phyloP scores from a whole-genome alignment of 805 yeast genomes.

The Lipomyces yamadae region DNA sequence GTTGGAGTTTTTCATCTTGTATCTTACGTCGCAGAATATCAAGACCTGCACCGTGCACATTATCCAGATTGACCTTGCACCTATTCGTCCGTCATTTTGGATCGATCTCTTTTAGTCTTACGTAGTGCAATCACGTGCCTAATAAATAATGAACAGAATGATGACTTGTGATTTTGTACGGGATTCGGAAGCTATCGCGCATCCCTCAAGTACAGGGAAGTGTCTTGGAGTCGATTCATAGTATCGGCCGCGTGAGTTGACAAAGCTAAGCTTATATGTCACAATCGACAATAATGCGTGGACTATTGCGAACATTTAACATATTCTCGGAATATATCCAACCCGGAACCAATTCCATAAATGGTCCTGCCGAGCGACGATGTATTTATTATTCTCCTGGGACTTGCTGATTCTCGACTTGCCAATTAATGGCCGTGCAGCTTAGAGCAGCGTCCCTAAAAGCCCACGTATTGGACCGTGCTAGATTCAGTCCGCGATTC shows the following conservation, averaged over 20 bases:
- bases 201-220: conserved; percentile 53
- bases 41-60: too few species aligned
- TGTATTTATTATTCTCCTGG: conserved; percentile 34
- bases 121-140: conserved; percentile 24
- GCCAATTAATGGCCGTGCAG: conserved; percentile 54
- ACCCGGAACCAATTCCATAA: conserved; percentile 56
- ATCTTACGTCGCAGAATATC: too few species aligned
- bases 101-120: conserved; percentile 23
- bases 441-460: too few species aligned
- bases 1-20: conserved; percentile 18
- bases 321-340: conserved; percentile 68
- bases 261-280: conserved; percentile 61
- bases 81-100: conserved; percentile 37
- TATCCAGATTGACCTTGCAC: too few species aligned
- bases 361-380: conserved; percentile 69
- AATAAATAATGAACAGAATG: conserved; percentile 48
- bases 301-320: conserved; percentile 60
- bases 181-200: conserved; percentile 59
- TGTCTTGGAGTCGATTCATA: conserved; percentile 46
- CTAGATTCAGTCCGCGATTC: too few species aligned
- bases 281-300: conserved; percentile 66
- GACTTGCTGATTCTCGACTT: conserved; percentile 61
- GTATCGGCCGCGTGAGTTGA: conserved; percentile 61
- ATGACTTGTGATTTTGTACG: conserved; percentile 26
- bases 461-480: too few species aligned